Base-by-base conservation (phyloP, 2,329 filamentous ascomycete genomes). In the Sarocladium kiliense region DNA sequence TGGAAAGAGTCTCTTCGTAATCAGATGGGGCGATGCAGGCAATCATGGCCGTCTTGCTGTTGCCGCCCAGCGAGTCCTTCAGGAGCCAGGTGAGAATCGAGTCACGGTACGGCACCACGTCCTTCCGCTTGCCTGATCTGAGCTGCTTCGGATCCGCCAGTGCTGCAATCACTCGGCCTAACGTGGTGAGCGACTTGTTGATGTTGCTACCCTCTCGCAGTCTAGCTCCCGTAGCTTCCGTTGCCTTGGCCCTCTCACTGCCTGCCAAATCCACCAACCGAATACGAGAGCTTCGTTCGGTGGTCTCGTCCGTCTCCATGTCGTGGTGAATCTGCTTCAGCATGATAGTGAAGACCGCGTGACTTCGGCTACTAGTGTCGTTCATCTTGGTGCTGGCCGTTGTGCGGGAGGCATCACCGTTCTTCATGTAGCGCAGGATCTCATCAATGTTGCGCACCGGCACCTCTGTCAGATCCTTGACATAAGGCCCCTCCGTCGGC, bases 11-110 rank as follows among this genome's bases (percentile, higher is more conserved):
- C 70, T 99, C 94, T 56, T 99, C 94, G 67, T 99, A 97, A 73
- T 99, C 94, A 1, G 89, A 87, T 0, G 94, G 94, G 4, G 91
- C 87, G 63, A 99, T 96, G 69, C 94, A 97, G 9, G 94, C 94
- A 64, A 99, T 97, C 94, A 99, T 99, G 59, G 94, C 94, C 10
- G 94, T 99, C 73, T 97, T 99, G 66, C 87, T 93, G 78, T 99
- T 99, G 55, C 94, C 94, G 12, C 94, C 94, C 0, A 99, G 78
- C 1, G 89, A 95, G 71, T 99, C 94, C 69, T 97, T 97, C 60
- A 99, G 80, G 3, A 99, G 80, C 93, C 93, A 87, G 1, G 84
- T 87, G 53, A 87, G 73, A 62, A 87, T 86, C 1, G 91, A 96
- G 72, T 99, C 94, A 60, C 94, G 87, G 71, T 97, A 99, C 4